phyloP scores from a whole-genome alignment of 2,329 filamentous ascomycete species.

The Fusarium equiseti region DNA sequence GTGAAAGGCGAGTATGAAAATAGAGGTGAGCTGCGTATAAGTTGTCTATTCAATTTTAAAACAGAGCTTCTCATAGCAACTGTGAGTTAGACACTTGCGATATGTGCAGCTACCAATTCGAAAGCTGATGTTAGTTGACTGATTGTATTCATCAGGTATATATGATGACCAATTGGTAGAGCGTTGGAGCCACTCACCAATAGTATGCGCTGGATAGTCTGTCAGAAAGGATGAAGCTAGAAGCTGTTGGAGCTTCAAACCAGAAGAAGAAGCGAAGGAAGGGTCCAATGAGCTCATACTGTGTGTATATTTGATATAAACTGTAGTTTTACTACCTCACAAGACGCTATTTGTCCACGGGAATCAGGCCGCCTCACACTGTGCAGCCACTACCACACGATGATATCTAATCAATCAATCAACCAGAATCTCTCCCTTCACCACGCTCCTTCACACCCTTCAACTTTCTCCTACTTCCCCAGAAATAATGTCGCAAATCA shows the following conservation, averaged over 20 bases:
- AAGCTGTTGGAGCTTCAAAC: slow-evolving; percentile 21
- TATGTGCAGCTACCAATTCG: background rate
- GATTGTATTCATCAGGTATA: background rate
- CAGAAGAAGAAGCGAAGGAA: slow-evolving; percentile 13
- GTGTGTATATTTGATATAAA: background rate
- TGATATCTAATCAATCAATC: slow-evolving; percentile 58
- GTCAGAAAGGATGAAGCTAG: slow-evolving; percentile 12
- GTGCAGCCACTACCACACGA: slow-evolving; percentile 39
- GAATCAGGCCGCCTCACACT: slow-evolving; percentile 22
- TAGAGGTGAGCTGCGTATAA: slow-evolving; percentile 7
- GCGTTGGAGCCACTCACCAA: slow-evolving; percentile 4
- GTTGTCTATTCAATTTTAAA: slow-evolving; percentile 24
- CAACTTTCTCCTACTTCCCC: background rate
- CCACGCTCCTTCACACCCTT: slow-evolving; percentile 8
- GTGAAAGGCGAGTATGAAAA: background rate
- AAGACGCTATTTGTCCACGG: background rate
- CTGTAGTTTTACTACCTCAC: fast-evolving
- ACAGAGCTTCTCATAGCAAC: slow-evolving; percentile 34
- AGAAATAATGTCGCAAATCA: slow-evolving; percentile 70
- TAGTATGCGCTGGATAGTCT: slow-evolving; percentile 2
- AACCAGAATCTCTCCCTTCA: slow-evolving; percentile 20
- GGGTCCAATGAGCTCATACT: slow-evolving; percentile 53
- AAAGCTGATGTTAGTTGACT: background rate
- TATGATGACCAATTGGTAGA: background rate
- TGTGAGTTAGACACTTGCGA: background rate